These are phyloP conservation scores for Erythrophleum fordii DNA, from an alignment of 306 rosid genomes.

Conservation along the genomic window DNA sequence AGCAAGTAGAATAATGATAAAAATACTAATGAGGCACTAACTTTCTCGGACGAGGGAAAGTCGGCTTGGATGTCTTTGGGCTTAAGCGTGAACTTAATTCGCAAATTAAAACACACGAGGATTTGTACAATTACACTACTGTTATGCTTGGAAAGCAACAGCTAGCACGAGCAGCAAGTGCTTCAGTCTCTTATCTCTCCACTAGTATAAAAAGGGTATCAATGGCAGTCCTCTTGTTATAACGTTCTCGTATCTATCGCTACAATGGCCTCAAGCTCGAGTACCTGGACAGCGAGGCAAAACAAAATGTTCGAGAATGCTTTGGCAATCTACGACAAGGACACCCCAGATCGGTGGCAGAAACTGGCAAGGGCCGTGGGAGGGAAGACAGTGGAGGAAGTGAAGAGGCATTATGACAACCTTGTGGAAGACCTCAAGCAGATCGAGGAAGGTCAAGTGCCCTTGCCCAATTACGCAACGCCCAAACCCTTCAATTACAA, in stretches of 20 bases:
- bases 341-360: slow-evolving; percentile 82
- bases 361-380: slow-evolving; percentile 80
- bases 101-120: neutral
- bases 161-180: neutral
- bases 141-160: neutral
- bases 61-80: neutral
- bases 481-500: slow-evolving; percentile 41
- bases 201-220: neutral
- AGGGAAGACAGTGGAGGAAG: slow-evolving; percentile 86
- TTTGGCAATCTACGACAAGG: slow-evolving; percentile 70
- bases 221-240: neutral
- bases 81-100: neutral
- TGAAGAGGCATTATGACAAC: slow-evolving; percentile 72
- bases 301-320: slow-evolving; percentile 91
- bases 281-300: slow-evolving; percentile 74
- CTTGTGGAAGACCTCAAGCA: slow-evolving; percentile 75
- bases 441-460: slow-evolving; percentile 77
- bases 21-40: neutral
- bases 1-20: neutral
- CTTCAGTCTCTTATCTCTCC: neutral
- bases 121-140: neutral
- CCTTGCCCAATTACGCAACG: slow-evolving; percentile 69
- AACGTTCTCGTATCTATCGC: neutral
- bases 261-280: slow-evolving; percentile 58
- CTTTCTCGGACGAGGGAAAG: neutral